These are phyloP conservation scores for Globisporangium sylvaticum DNA, from an alignment of 352 stramenopile genomes.

Conservation along the genomic window DNA sequence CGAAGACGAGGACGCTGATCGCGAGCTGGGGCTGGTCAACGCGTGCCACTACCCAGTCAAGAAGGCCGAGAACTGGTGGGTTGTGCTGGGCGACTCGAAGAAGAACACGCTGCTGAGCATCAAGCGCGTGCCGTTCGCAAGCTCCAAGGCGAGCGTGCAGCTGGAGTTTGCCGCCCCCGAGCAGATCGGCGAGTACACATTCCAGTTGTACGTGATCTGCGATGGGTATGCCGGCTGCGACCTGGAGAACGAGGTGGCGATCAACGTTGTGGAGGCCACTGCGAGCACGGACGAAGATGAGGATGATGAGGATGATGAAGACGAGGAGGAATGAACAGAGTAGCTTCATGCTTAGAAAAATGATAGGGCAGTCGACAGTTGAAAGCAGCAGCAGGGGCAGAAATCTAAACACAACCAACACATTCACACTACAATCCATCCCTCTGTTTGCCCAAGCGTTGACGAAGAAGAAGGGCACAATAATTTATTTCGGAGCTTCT, in stretches of 20 bases:
- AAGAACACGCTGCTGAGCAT: conserved; percentile 96
- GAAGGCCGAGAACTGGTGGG: conserved; percentile 98
- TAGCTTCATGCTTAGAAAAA: not conserved
- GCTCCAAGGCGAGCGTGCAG: conserved; percentile 69
- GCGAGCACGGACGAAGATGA: conserved; percentile 42
- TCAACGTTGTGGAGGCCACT: conserved; percentile 55
- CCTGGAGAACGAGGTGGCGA: conserved; percentile 93
- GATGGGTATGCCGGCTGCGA: conserved; percentile 98
- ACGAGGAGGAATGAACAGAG: conserved; percentile 28
- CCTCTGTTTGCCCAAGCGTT: not conserved
- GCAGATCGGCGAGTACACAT: conserved; percentile 90
- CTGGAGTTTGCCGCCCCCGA: conserved; percentile 96
- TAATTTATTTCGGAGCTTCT: conserved; percentile 1
- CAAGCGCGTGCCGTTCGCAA: conserved; percentile 94
- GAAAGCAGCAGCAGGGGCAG: not conserved
- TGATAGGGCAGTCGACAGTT: not conserved
- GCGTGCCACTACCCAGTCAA: conserved; percentile 71
- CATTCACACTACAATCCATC: not conserved
- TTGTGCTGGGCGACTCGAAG: conserved; percentile 95
- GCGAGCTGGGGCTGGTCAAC: conserved; percentile 65
- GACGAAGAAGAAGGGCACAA: not conserved
- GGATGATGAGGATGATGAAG: conserved; percentile 40
- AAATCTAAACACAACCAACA: not conserved
- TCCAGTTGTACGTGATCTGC: conserved; percentile 99
- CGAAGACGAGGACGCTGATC: conserved; percentile 44